Conservation (phyloP, 306 rosid genomes). For the Castanopsis chinensis region DNA sequence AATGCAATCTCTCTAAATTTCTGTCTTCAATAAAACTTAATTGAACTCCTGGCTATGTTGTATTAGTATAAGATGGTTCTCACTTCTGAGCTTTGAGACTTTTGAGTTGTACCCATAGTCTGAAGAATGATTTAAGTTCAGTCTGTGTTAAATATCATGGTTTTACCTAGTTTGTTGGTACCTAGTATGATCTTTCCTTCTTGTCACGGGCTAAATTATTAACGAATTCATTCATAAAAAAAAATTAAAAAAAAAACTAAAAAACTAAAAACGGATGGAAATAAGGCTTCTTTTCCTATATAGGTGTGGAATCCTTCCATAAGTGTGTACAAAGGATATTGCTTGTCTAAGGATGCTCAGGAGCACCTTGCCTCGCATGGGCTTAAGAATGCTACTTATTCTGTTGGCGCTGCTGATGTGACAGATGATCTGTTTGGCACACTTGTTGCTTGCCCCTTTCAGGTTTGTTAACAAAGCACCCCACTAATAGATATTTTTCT, state of each 20-base stretch:
- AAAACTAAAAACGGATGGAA: no score
- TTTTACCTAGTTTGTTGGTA: neutral
- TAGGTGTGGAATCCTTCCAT: slow-evolving; percentile 52
- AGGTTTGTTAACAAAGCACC: slow-evolving; percentile 41
- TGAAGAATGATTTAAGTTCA: neutral
- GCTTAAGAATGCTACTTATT: slow-evolving; percentile 59
- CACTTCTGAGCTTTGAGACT: neutral
- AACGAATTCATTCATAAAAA: no score
- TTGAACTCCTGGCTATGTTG: neutral
- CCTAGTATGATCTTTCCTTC: neutral
- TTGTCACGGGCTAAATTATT: neutral
- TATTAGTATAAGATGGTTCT: neutral
- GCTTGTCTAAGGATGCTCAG: slow-evolving; percentile 59
- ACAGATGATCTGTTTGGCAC: slow-evolving; percentile 55
- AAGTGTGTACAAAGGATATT: slow-evolving; percentile 64
- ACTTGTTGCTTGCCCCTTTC: slow-evolving; percentile 58
- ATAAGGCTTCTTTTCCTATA: slow-evolving; percentile 6
- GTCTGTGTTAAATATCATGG: neutral
- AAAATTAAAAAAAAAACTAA: no score
- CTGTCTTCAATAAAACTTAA: no score
- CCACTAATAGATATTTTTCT: neutral
- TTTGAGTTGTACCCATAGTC: neutral
- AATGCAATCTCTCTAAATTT: no score
- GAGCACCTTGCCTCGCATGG: slow-evolving; percentile 65
- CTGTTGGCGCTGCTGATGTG: slow-evolving; percentile 55